Evolutionary conservation across 208 protist species (phyloP).

Genomic region (Crithidia fasciculata): DNA sequence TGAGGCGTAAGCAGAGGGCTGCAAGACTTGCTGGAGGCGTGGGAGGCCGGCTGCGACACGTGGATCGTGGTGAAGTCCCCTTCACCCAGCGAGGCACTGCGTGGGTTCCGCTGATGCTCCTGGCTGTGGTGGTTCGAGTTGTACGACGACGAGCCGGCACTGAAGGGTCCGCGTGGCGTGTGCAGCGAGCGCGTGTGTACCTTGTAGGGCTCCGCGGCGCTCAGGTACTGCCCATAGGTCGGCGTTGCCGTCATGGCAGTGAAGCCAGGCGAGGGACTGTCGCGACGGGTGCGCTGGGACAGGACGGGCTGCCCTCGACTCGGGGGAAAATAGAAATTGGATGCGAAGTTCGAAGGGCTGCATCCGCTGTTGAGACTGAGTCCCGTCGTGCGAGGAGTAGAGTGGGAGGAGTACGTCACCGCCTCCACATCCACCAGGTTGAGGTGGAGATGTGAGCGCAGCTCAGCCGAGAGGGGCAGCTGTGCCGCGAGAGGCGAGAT

Average conservation of each 20-base stretch:
- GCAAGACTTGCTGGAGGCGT: not conserved
- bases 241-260: not conserved
- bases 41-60: not conserved
- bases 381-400: conserved; percentile 5
- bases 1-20: conserved; percentile 12
- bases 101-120: too few species aligned
- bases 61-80: not conserved
- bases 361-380: not conserved
- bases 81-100: not conserved
- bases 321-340: conserved; percentile 9
- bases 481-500: conserved; percentile 32
- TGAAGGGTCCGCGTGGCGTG: not conserved
- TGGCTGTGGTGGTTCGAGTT: too few species aligned
- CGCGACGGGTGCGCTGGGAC: not conserved
- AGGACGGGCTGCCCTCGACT: not conserved
- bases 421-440: conserved; percentile 26
- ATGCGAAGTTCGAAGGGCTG: not conserved
- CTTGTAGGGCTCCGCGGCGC: conserved; percentile 12
- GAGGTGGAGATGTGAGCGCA: conserved; percentile 36
- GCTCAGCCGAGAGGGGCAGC: conserved; percentile 31
- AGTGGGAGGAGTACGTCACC: conserved; percentile 40
- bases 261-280: not conserved
- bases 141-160: too few species aligned
- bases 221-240: conserved; percentile 22
- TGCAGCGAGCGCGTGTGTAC: not conserved